Evolutionary conservation across 441 rosid species (phyloP), one percentile per base, ranked within the genome.

Genomic region (Francoa sonchifolia): DNA sequence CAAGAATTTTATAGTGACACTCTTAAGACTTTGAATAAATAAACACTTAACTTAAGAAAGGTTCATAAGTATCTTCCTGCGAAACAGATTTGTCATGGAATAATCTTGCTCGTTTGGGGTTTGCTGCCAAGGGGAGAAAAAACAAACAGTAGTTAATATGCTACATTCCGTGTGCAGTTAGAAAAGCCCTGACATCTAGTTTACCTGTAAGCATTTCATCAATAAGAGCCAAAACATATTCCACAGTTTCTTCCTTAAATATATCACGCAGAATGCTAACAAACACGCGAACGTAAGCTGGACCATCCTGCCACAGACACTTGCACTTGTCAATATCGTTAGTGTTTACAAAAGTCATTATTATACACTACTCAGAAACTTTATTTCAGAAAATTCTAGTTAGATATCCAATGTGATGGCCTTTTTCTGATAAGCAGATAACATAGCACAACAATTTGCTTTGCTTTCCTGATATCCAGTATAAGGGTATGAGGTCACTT

Each of bases 191-290:
- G 42, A 16, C 19, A 30, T 54, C 48, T 32, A 32, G 8, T 20
- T 8, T 67, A 83, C 97, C 97, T 58, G 86, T 54, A 34, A 92
- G 81, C 89, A 92, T 75, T 60, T 92, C 94, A 71, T 83, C 95
- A 64, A 83, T 65, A 60, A 87, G 69, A 51, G 92, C 94, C 65
- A 92, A 68, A 50, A 92, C 89, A 87, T 92, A 87, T 63, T 92
- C 97, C 40, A 92, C 89, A 0, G 95, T 92, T 57, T 92, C 99
- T 65, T 87, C 99, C 67, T 92, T 92, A 54, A 63, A 74, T 46
- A 86, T 86, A 42, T 92, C 94, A 28, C 82, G 80, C 41, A 92
- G 61, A 45, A 86, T 92, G 71, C 63, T 65, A 55, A 83, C 82
- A 73, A 90, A 92, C 21, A 83, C 82, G 35, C 60, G 76, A 60